Base-by-base conservation (phyloP, 2,329 filamentous ascomycete species). In the Pyrenochaeta sp. region DNA sequence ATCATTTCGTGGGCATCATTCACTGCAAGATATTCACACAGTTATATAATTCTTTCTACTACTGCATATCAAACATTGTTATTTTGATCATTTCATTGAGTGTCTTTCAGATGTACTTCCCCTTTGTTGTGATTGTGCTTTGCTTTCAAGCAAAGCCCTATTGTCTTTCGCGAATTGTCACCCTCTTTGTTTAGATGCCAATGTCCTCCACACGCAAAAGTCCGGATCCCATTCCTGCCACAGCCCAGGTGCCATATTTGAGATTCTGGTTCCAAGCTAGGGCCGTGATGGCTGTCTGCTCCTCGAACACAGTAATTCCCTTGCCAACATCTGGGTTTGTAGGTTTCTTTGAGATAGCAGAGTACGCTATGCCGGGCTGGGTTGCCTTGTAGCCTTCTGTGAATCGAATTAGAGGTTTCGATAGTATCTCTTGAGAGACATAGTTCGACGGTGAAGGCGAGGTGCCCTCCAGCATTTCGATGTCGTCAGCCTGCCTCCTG, bases 191-290 rank as follows among this genome's bases (percentile, higher is more conserved):
- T 26, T 43, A 66, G 4, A 68, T 58, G 1, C 58, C 61, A 24
- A 81, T 43, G 61, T 81, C 77, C 56, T 80, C 77, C 0, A 80
- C 72, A 37, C 77, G 73, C 24, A 80, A 43, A 43, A 80, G 51
- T 7, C 78, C 78, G 61, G 71, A 72, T 2, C 69, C 76, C 64
- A 75, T 73, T 3, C 76, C 78, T 13, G 77, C 77, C 4, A 75
- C 75, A 6, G 77, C 77, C 78, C 78, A 81, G 0, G 75, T 75
- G 6, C 74, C 78, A 44, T 63, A 75, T 28, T 65, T 69, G 15
- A 75, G 20, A 56, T 80, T 81, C n/a, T 74, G 74, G 56, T 81
- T 81, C 78, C 78, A 81, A 10, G 72, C 68, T 30, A 80, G 55
- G 7, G 68, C 63, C 13, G 74, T 75, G 5, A 79, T 62, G 2